phyloP scores from a whole-genome alignment of 2,329 filamentous ascomycete genomes.

The Paecilomyces variotii region DNA sequence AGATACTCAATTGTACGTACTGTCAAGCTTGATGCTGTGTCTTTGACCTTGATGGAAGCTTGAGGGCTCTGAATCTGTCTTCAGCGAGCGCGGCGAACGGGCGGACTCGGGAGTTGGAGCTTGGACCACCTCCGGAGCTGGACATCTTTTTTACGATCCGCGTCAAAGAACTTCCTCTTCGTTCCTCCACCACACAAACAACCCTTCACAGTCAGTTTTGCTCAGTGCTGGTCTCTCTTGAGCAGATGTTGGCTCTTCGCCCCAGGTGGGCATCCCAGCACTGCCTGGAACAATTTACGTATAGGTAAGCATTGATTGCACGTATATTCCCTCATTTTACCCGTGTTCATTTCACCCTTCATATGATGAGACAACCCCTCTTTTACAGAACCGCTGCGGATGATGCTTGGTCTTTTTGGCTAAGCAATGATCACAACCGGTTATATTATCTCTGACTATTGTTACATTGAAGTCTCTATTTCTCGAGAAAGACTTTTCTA shows the following conservation, averaged over 20 bases:
- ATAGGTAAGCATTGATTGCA: constrained; percentile 27
- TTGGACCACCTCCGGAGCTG: constrained; percentile 6
- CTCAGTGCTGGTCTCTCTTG: background rate
- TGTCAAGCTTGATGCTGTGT: background rate
- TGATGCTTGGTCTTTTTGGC: constrained; percentile 41
- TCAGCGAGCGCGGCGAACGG: background rate
- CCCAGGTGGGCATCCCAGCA: constrained; percentile 26
- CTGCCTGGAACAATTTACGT: constrained; percentile 18
- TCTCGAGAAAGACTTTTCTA: background rate
- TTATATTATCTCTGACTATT: constrained; percentile 9
- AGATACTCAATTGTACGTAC: background rate
- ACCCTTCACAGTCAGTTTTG: background rate
- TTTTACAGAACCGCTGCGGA: constrained; percentile 61
- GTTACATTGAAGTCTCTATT: background rate
- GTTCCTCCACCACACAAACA: background rate
- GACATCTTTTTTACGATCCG: constrained; percentile 7
- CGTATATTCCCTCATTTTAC: constrained; percentile 1
- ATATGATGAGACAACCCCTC: constrained; percentile 37
- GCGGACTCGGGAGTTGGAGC: constrained; percentile 2
- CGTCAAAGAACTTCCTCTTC: background rate
- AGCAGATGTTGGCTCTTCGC: constrained; percentile 33
- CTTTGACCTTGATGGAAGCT: background rate
- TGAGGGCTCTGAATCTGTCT: background rate
- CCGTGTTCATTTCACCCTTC: background rate
- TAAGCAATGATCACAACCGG: constrained; percentile 38